A percentile compares a stretch with the other conserved stretches of the same genome.
Conservation (phyloP, 495 filamentous ascomycete species). For the Hypoxylon cercidicola region DNA sequence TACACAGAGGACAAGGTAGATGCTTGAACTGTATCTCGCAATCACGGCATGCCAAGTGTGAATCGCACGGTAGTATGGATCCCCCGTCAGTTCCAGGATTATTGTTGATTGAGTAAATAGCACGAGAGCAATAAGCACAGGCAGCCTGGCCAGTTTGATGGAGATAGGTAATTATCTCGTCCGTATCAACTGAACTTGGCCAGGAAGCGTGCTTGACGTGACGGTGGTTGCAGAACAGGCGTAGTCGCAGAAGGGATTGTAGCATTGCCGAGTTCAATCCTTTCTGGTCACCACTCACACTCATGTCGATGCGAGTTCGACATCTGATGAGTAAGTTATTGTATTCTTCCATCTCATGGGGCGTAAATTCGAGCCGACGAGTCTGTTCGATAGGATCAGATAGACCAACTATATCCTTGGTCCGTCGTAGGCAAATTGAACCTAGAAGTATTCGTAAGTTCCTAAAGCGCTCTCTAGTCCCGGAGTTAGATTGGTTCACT, state of each 20-base stretch:
- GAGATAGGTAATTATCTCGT: constrained; percentile 3
- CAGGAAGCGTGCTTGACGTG: neutral
- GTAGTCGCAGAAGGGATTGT: constrained; percentile 53
- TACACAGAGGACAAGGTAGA: constrained; percentile 1
- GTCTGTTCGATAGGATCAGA: neutral
- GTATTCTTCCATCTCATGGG: neutral
- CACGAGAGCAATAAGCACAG: neutral
- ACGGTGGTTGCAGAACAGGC: constrained; percentile 60
- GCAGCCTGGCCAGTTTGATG: neutral
- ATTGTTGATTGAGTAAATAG: constrained; percentile 9
- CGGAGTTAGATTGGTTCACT: constrained; percentile 25
- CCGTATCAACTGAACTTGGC: neutral
- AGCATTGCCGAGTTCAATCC: constrained; percentile 8
- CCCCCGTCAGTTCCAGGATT: constrained; percentile 1
- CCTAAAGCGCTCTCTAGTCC: constrained; percentile 3
- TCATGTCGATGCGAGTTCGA: neutral
- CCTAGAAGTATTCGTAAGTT: constrained; percentile 22
- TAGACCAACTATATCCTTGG: neutral
- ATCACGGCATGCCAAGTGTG: constrained; percentile 6
- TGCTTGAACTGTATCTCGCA: neutral
- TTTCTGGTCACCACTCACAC: neutral
- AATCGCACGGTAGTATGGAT: neutral
- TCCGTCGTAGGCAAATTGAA: constrained; percentile 40
- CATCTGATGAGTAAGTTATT: constrained; percentile 8
- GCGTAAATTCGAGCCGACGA: constrained; percentile 8